Evolutionary conservation across 768 basidiomycete genomes (phyloP).

Genomic region (Suillus paluster): DNA sequence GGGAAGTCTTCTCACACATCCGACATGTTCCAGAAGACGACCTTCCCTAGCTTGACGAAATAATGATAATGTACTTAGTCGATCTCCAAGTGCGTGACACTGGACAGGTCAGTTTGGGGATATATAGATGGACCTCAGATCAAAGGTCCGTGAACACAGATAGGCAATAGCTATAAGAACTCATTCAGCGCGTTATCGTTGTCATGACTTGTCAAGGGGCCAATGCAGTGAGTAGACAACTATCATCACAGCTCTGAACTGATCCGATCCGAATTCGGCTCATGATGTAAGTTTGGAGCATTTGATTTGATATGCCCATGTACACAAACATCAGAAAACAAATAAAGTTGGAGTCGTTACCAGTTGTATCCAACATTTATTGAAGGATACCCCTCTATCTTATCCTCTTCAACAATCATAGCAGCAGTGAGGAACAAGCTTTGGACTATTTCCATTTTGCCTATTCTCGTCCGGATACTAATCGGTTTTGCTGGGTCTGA

Average conservation of each 20-base stretch:
- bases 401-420: neutral
- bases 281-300: too few species aligned
- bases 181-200: neutral
- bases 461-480: neutral
- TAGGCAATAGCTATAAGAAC: neutral
- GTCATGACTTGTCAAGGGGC: neutral
- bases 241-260: neutral
- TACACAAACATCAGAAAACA: conserved; percentile 2
- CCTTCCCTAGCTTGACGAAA: neutral
- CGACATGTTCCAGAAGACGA: neutral
- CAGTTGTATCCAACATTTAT: neutral
- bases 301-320: neutral
- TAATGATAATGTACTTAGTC: neutral
- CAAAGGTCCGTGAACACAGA: neutral
- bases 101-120: neutral
- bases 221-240: neutral
- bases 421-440: neutral
- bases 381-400: neutral
- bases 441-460: neutral
- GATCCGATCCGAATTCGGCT: neutral
- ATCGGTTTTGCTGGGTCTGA: neutral
- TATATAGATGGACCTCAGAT: neutral
- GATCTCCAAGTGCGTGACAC: neutral
- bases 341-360: neutral
- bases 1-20: neutral